Conservation (phyloP, 2,329 filamentous ascomycete genomes). For the Orbilia blumenaviensis region DNA sequence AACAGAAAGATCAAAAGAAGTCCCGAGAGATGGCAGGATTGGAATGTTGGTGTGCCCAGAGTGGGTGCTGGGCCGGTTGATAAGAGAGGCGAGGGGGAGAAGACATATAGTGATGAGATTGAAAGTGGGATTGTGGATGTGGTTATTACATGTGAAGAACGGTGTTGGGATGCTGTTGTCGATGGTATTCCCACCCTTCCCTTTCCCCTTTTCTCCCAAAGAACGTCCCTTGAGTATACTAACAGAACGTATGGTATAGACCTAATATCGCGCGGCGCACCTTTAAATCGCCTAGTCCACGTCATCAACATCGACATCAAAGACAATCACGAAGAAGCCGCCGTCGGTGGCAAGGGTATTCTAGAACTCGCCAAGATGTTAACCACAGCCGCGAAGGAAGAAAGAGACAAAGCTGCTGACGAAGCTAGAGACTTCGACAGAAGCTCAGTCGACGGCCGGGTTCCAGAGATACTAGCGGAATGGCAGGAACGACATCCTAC, state of each 20-base stretch:
- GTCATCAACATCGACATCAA: slow-evolving; percentile 99
- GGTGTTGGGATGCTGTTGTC: slow-evolving; percentile 97
- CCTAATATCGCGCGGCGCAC: slow-evolving; percentile 81
- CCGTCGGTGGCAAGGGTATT: slow-evolving; percentile 88
- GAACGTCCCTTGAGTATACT: not conserved
- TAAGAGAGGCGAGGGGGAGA: slow-evolving; percentile 46
- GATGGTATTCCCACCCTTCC: slow-evolving; percentile 69
- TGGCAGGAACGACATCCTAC: slow-evolving; percentile 98
- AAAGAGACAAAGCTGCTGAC: slow-evolving; percentile 77
- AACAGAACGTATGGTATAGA: slow-evolving; percentile 64
- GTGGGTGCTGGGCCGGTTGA: slow-evolving; percentile 71
- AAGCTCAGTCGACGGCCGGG: slow-evolving; percentile 85
- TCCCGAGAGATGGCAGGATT: slow-evolving; percentile 97
- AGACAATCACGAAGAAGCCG: slow-evolving; percentile 96
- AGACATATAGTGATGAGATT: slow-evolving; percentile 68
- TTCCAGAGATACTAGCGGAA: slow-evolving; percentile 86
- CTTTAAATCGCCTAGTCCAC: slow-evolving; percentile 91
- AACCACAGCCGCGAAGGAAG: slow-evolving; percentile 80
- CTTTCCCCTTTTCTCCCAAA: not conserved
- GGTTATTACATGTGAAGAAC: slow-evolving; percentile 96
- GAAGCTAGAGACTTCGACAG: slow-evolving; percentile 73
- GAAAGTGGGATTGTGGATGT: slow-evolving; percentile 92
- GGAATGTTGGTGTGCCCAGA: slow-evolving; percentile 85
- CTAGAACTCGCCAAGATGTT: slow-evolving; percentile 86
- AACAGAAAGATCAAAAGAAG: slow-evolving; percentile 94